Evolutionary conservation across 257 asterid species (phyloP).

Genomic region (Ilex asprella): DNA sequence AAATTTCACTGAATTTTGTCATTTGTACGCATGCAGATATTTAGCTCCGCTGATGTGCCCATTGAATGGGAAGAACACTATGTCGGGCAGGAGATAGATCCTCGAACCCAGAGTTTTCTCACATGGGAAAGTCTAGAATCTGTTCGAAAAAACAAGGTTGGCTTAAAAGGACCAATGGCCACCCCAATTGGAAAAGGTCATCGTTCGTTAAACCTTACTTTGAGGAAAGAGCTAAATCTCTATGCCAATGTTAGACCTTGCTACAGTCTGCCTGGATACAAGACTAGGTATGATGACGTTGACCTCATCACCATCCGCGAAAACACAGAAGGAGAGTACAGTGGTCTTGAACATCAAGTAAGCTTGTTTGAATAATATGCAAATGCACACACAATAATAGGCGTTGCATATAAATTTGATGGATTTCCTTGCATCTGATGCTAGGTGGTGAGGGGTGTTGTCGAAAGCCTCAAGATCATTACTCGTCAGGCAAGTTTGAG

Average conservation of each 20-base stretch:
- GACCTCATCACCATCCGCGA: constrained; percentile 1
- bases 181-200: constrained; percentile 3
- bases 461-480: constrained; percentile 1
- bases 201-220: neutral
- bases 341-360: constrained; percentile 6
- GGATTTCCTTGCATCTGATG: neutral
- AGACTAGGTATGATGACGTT: neutral
- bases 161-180: constrained; percentile 1
- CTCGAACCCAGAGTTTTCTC: constrained; percentile 1
- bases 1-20: neutral
- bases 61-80: constrained; percentile 3
- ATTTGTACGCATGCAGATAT: neutral
- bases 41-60: neutral
- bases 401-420: neutral
- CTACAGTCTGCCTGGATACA: constrained; percentile 3
- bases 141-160: neutral
- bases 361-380: neutral
- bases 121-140: constrained; percentile 6
- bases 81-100: neutral
- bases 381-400: neutral
- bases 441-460: constrained; percentile 6
- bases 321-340: constrained; percentile 1
- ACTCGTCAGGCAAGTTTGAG: constrained; percentile 4
- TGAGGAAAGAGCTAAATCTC: constrained; percentile 2
- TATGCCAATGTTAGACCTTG: constrained; percentile 4